A percentile compares a stretch with the other conserved stretches of the same genome.
Conservation (phyloP, 2,329 filamentous ascomycete species). For the Curvularia lunata region DNA sequence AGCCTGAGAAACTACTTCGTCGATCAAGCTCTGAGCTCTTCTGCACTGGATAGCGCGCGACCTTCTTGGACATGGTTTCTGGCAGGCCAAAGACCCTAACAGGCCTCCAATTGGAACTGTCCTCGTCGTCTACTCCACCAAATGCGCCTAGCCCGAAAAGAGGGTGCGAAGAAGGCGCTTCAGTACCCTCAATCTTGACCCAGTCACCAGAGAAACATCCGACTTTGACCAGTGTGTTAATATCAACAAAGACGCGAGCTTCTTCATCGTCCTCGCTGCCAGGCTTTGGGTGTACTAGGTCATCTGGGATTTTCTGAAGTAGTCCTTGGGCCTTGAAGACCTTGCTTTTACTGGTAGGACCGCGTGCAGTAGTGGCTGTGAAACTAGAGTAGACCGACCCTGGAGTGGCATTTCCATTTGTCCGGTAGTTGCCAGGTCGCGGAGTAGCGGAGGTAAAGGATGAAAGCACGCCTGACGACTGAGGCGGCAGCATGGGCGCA, state of each 20-base stretch:
- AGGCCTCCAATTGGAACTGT: slow-evolving; percentile 73
- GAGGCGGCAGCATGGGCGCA: slow-evolving; percentile 77
- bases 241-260: slow-evolving; percentile 87
- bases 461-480: slow-evolving; percentile 78
- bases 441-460: slow-evolving; percentile 83
- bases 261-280: slow-evolving; percentile 83
- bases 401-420: slow-evolving; percentile 79
- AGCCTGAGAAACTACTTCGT: slow-evolving; percentile 57
- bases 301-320: slow-evolving; percentile 72
- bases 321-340: slow-evolving; percentile 85
- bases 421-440: slow-evolving; percentile 71
- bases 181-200: slow-evolving; percentile 81
- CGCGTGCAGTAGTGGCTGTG: slow-evolving; percentile 80
- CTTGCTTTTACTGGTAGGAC: slow-evolving; percentile 71
- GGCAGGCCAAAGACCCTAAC: slow-evolving; percentile 89
- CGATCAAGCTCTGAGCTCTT: slow-evolving; percentile 47
- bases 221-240: slow-evolving; percentile 82
- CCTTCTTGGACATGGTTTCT: slow-evolving; percentile 67
- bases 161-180: slow-evolving; percentile 73
- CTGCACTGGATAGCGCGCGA: slow-evolving; percentile 62
- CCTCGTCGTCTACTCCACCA: slow-evolving; percentile 67
- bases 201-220: slow-evolving; percentile 98
- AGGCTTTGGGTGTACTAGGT: slow-evolving; percentile 85
- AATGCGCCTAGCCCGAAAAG: slow-evolving; percentile 73
- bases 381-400: slow-evolving; percentile 90